Evolutionary conservation across 805 yeast genomes (phyloP), one percentile per base, ranked within the genome.

Genomic region (Scheffersomyces amazonensis): DNA sequence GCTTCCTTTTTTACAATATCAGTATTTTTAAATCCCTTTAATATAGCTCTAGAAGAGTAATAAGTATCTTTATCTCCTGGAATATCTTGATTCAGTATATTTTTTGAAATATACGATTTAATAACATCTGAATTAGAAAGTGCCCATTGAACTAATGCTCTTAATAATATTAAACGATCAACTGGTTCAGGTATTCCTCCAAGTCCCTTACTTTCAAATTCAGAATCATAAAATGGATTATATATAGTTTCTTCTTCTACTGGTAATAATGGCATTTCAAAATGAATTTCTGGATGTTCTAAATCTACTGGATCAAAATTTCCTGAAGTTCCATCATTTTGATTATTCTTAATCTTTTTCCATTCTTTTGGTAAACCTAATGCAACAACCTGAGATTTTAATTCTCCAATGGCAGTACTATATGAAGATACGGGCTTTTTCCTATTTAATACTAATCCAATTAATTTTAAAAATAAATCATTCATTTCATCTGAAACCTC

Each of bases 291-390:
- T 1, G 64, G 57, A 13, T 49, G 44, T 2, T 47, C 32, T 0
- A 52, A 52, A 41, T 62, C 68, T 1, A 59, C 62, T 2, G 53
- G 52, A 5, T 40, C 29, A 2, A 19, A 29, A 3, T 7, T 7
- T 16, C 17, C 12, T 30, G 21, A 12, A 15, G 5, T 25, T 16
- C 24, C 34, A 5, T 43, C 49, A 18, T 37, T 40, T 8, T 17
- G 44, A n/a, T 22, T 37, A 8, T 13, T 22, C 15, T 28, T 22
- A 1, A 21, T 36, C 11, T 55, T 58, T 34, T 58, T 54, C 75
- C 75, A 69, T 42, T 66, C 73, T 18, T 35, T 42, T 2, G 75
- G 73, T 16, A 66, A 49, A 1, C 74, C 73, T 5, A 62, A 47
- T 3, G 36, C 21, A 7, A 42, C 32, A 32, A 50, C 42, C 37